Evolutionary conservation across 805 yeast species (phyloP).

Genomic region (Ogataea glucozyma): DNA sequence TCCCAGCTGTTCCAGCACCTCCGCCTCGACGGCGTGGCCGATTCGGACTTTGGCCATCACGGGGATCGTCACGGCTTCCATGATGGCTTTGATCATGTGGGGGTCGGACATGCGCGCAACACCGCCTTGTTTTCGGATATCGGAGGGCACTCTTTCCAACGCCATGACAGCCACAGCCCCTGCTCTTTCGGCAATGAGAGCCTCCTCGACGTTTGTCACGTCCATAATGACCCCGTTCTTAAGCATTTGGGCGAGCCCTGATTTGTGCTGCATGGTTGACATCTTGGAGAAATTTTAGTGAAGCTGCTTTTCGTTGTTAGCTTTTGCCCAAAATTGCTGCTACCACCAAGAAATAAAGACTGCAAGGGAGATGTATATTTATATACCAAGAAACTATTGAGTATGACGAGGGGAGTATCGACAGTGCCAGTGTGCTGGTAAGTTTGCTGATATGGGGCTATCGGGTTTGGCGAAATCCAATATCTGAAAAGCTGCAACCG

Average conservation of each 20-base stretch:
- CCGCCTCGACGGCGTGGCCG: slow-evolving; percentile 83
- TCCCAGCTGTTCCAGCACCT: slow-evolving; percentile 66
- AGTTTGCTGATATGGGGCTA: too few species aligned
- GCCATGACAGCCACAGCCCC: slow-evolving; percentile 94
- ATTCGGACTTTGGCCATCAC: slow-evolving; percentile 88
- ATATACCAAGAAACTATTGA: neutral
- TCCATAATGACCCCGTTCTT: slow-evolving; percentile 78
- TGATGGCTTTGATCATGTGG: slow-evolving; percentile 69
- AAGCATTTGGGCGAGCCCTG: slow-evolving; percentile 84
- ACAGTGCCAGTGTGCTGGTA: too few species aligned
- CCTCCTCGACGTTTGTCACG: slow-evolving; percentile 80
- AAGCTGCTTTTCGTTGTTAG: neutral
- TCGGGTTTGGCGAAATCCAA: neutral
- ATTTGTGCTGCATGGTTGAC: slow-evolving; percentile 53
- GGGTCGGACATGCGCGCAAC: slow-evolving; percentile 90
- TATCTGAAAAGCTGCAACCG: too few species aligned
- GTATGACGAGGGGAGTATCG: too few species aligned
- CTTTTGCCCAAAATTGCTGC: neutral
- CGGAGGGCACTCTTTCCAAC: slow-evolving; percentile 80
- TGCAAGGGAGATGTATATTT: neutral
- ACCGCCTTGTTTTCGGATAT: slow-evolving; percentile 77
- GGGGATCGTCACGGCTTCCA: slow-evolving; percentile 68
- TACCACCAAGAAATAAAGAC: neutral
- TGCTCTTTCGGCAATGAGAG: slow-evolving; percentile 74
- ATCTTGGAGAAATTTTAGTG: neutral